Conservation (phyloP, 805 yeast species). For the Barnettozyma sp. region DNA sequence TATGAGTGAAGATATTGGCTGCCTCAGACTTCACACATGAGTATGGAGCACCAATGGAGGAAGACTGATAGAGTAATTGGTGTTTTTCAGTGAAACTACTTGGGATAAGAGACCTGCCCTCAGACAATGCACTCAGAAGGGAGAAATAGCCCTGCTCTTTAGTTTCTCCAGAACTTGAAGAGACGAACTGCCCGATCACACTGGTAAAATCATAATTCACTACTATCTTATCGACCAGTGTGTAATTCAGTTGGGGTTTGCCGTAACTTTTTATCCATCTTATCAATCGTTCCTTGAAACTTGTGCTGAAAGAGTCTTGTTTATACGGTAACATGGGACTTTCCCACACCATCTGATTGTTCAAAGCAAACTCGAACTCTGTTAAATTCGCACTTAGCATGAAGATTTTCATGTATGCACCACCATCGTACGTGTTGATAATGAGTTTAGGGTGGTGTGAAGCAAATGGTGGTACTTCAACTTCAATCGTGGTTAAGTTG, state of each 20-base stretch:
- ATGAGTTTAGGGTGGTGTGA: slow-evolving; percentile 66
- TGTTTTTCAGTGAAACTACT: slow-evolving; percentile 1
- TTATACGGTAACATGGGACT: slow-evolving; percentile 37
- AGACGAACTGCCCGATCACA: slow-evolving; percentile 46
- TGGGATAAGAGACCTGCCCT: slow-evolving; percentile 12
- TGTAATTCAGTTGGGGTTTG: slow-evolving; percentile 21
- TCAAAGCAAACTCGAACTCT: slow-evolving; percentile 42
- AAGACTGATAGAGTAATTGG: slow-evolving; percentile 30
- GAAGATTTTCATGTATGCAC: slow-evolving; percentile 38
- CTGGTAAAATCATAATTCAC: slow-evolving; percentile 36
- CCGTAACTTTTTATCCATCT: slow-evolving; percentile 41
- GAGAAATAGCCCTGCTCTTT: slow-evolving; percentile 24
- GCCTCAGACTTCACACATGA: slow-evolving; percentile 6
- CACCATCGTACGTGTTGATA: slow-evolving; percentile 42
- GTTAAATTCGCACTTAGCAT: slow-evolving; percentile 58
- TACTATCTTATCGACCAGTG: slow-evolving; percentile 26
- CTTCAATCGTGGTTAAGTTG: slow-evolving; percentile 23
- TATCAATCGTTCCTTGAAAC: slow-evolving; percentile 40
- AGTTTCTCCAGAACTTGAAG: slow-evolving; percentile 45
- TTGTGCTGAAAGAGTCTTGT: slow-evolving; percentile 6
- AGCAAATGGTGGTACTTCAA: slow-evolving; percentile 33
- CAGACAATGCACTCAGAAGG: slow-evolving; percentile 20
- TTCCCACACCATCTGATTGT: slow-evolving; percentile 64
- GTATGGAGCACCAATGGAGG: slow-evolving; percentile 24
- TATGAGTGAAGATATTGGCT: slow-evolving; percentile 22